These are phyloP conservation scores for Petunia axillaris DNA, from an alignment of 257 asterid genomes.

Conservation along the genomic window DNA sequence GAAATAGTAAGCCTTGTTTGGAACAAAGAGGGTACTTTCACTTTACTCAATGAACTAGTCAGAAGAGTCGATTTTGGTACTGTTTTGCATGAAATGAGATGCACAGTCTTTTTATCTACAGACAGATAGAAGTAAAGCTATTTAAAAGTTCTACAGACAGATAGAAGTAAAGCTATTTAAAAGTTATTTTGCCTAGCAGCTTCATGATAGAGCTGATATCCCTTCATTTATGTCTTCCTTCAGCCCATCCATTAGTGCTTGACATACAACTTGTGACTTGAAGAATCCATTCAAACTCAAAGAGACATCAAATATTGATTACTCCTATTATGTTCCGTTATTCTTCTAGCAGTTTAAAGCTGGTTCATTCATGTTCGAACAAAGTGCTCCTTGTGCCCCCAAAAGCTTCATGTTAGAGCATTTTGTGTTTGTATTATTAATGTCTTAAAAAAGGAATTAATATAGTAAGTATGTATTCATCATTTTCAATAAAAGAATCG, in stretches of 20 bases:
- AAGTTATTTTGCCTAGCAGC: not conserved
- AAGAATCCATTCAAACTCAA: not conserved
- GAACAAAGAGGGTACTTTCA: too few species aligned
- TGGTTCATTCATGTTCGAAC: not conserved
- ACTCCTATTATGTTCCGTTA: not conserved
- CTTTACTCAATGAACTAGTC: too few species aligned
- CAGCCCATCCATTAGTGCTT: not conserved
- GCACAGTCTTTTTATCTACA: too few species aligned
- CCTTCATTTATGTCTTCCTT: not conserved
- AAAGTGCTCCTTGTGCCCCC: not conserved
- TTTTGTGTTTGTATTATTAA: too few species aligned
- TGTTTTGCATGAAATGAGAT: too few species aligned
- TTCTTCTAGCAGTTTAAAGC: not conserved
- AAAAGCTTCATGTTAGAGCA: not conserved
- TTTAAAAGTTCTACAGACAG: not conserved
- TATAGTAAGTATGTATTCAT: too few species aligned
- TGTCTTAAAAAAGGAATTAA: too few species aligned
- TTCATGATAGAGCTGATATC: not conserved
- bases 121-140: too few species aligned
- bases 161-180: too few species aligned
- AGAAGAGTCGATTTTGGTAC: too few species aligned
- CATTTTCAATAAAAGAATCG: too few species aligned
- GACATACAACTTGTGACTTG: not conserved
- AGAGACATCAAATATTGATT: not conserved
- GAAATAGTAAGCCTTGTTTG: too few species aligned